These are phyloP conservation scores for Parmales sp. DNA, from an alignment of 108 stramenopile species.

Conservation along the genomic window DNA sequence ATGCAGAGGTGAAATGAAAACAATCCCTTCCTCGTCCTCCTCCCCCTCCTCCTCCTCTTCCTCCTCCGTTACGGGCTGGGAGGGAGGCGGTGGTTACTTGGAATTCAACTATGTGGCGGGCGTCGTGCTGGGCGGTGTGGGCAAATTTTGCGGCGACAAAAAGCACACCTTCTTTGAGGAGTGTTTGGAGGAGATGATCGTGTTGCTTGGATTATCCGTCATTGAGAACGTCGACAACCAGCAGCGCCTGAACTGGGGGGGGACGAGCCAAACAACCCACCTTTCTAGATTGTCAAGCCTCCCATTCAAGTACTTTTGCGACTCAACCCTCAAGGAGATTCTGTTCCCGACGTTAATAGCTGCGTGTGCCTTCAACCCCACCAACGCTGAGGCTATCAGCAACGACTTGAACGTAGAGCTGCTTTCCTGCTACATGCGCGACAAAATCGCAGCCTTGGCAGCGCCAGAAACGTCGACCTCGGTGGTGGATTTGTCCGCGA, in stretches of 20 bases:
- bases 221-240: neutral
- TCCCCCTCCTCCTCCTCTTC: too few relatives aligned
- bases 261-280: neutral
- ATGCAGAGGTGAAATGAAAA: neutral
- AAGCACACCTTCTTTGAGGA: too few relatives aligned
- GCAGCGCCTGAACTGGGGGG: conserved; percentile 10
- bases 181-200: neutral
- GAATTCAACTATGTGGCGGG: neutral
- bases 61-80: neutral
- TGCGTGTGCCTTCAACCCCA: neutral
- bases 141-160: too few relatives aligned
- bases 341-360: neutral
- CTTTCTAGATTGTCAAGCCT: neutral
- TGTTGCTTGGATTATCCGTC: neutral
- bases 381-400: neutral
- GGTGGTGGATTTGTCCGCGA: too few relatives aligned
- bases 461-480: too few relatives aligned
- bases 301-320: neutral
- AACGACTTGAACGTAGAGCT: conserved; percentile 3
- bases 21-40: too few relatives aligned
- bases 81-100: neutral
- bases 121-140: neutral
- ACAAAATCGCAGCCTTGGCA: neutral
- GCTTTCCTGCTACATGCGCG: neutral
- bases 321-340: neutral